Evolutionary conservation across 345 rosid species (phyloP), one percentile per base, ranked within the genome.

Genomic region (Aegle marmelos): DNA sequence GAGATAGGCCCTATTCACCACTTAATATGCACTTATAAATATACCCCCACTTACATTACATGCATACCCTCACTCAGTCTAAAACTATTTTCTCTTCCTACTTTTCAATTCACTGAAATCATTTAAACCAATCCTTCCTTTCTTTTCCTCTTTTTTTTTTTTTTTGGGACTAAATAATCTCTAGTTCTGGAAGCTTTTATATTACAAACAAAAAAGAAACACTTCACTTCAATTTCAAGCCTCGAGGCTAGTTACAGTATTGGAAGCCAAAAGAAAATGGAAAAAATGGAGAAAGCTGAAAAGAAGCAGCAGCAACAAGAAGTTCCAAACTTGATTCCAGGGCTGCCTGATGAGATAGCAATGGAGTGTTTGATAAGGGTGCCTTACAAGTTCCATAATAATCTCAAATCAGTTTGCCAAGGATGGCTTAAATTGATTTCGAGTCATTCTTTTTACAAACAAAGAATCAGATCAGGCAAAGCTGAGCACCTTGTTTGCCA

Each of bases 361-460:
- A 54, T 79, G 24, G 90, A 87, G 45, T 89, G 92, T 83, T 24
- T 89, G 48, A 19, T 87, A 1, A 86, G 88, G 78, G 92, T 87
- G 7, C 91, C 92, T 11, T 81, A 72, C 21, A 80, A 83, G 27
- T 89, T 79, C 64, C 92, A 87, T 64, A 73, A 83, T 11, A 33
- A 48, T 25, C 76, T 89, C 84, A 86, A 81, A 74, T 87, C 86
- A 2, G 92, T 89, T 7, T 77, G 84, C 76, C 83, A 80, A n/a
- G 50, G 77, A 1, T 87, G 92, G 92, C 82, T 73, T 60, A 54
- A 53, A 58, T 77, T 82, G 77, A 73, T 87, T 56, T 85, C 89
- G 3, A 62, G 83, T 62, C 76, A 84, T 77, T 83, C 75, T 2
- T 89, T 89, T 33, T 75, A 72, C 56, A 59, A 19, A 34, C 76